A percentile compares a stretch with the other conserved stretches of the same genome.
Evolutionary conservation across 2,329 filamentous ascomycete genomes (phyloP).

Genomic region (Ophiocordyceps robertsii): DNA sequence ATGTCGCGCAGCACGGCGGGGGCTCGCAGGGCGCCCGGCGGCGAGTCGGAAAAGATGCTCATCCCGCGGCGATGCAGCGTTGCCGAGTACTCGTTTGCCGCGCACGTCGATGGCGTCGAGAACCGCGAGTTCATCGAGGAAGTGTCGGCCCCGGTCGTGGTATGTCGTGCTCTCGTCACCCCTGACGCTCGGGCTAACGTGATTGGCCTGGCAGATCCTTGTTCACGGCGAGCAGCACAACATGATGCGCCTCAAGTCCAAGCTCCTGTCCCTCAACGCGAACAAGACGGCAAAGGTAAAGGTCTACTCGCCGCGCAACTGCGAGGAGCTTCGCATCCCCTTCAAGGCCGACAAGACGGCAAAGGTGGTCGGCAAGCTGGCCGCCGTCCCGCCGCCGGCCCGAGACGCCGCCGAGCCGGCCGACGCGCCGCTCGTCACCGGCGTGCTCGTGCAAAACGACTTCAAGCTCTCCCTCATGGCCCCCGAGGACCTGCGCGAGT

Average conservation of each 20-base stretch:
- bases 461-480: conserved; percentile 97
- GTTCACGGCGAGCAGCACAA: conserved; percentile 96
- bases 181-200: background rate
- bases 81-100: conserved; percentile 88
- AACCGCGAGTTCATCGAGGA: conserved; percentile 97
- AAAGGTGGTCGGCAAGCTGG: conserved; percentile 90
- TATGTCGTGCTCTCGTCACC: conserved; percentile 33
- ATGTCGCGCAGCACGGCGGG: conserved; percentile 63
- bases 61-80: conserved; percentile 88
- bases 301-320: conserved; percentile 87
- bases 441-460: conserved; percentile 92
- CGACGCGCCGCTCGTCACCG: conserved; percentile 51
- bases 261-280: conserved; percentile 82
- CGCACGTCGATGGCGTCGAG: conserved; percentile 90
- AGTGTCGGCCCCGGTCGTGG: conserved; percentile 80
- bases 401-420: conserved; percentile 18
- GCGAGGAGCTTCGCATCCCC: conserved; percentile 85
- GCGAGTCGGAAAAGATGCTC: conserved; percentile 75
- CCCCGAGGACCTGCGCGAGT: conserved; percentile 88
- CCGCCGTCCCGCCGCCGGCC: conserved; percentile 59
- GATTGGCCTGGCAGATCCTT: conserved; percentile 50
- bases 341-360: conserved; percentile 93
- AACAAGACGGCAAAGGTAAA: conserved; percentile 73
- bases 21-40: conserved; percentile 46
- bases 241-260: conserved; percentile 94